Conservation (phyloP, 805 yeast genomes). For the Pichia manshurica region DNA sequence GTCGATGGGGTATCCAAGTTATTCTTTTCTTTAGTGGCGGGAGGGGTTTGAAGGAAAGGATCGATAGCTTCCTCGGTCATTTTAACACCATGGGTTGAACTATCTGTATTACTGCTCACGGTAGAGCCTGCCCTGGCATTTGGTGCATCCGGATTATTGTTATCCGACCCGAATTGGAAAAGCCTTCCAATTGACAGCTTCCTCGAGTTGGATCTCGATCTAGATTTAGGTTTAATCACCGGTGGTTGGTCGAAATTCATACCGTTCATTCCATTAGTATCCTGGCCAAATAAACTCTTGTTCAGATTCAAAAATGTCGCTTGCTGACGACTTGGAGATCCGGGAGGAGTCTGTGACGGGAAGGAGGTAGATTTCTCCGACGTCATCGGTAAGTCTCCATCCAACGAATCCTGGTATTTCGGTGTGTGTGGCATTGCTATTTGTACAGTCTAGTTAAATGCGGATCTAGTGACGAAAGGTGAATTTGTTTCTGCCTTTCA, state of each 20-base stretch:
- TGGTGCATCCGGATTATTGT: constrained; percentile 11
- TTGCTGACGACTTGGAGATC: constrained; percentile 5
- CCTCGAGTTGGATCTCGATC: constrained; percentile 38
- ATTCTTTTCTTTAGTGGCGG: constrained; percentile 13
- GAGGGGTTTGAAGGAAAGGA: constrained; percentile 20
- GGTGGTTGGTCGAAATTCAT: constrained; percentile 13
- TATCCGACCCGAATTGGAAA: constrained; percentile 33
- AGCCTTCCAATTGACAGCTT: constrained; percentile 33
- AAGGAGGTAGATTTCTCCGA: background rate
- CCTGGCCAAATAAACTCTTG: background rate
- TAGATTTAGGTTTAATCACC: constrained; percentile 21
- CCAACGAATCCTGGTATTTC: background rate
- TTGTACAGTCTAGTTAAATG: too few relatives aligned
- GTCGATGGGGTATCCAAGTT: constrained; percentile 1
- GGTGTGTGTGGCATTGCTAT: too few relatives aligned
- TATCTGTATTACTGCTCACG: constrained; percentile 6
- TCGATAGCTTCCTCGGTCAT: constrained; percentile 22
- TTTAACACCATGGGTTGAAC: constrained; percentile 12
- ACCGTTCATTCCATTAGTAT: background rate
- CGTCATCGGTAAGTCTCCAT: background rate
- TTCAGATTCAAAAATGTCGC: background rate
- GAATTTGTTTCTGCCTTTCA: too few relatives aligned
- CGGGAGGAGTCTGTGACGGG: constrained; percentile 6
- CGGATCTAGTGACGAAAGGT: too few relatives aligned
- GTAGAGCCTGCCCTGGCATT: constrained; percentile 1